Evolutionary conservation across 345 rosid species (phyloP), one percentile per base, ranked within the genome.

Genomic region (Camelina hispida): DNA sequence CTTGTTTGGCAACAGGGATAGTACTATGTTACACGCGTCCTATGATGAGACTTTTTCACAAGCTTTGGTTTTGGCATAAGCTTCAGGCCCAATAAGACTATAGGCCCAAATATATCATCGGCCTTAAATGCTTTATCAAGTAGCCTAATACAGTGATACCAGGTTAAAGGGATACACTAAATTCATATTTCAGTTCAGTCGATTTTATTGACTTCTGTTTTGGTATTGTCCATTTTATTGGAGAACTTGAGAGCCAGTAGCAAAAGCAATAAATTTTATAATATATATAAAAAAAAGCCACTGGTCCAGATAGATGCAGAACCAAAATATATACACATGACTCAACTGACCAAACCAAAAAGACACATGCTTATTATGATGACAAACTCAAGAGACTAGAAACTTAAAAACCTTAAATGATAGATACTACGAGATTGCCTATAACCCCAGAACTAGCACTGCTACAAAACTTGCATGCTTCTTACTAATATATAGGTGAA

Each of bases 391-490:
- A 42, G 25, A 60, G 35, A 67, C 53, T 48, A 23, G 10, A 63
- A 22, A 30, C 75, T 42, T 40, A 0, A 35, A 43, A 63, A 73
- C 70, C 71, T 47, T 74, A 47, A 63, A 54, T 59, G 34, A 67
- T 38, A 67, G 34, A 67, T 38, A 67, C 73, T 37, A 74, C 9
- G 47, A 68, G 38, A 42, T 15, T 69, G 37, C 68, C 83, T 59
- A 67, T 22, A 68, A 64, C 57, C 57, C 71, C 75, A 64, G 82
- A 81, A 68, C 83, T 73, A 47, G 81, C 80, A 79, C 73, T 74
- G 63, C 85, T 83, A 85, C 92, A 89, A 88, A 91, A 89, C 75
- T 52, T 83, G 85, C 91, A 78, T 81, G 82, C 78, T 64, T 62
- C 79, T 78, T 79, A 78, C 88, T 80, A 25, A 5, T 25, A 25